These are phyloP conservation scores for Taiwanofungus camphoratus DNA, from an alignment of 1,284 basidiomycete species.

Conservation along the genomic window DNA sequence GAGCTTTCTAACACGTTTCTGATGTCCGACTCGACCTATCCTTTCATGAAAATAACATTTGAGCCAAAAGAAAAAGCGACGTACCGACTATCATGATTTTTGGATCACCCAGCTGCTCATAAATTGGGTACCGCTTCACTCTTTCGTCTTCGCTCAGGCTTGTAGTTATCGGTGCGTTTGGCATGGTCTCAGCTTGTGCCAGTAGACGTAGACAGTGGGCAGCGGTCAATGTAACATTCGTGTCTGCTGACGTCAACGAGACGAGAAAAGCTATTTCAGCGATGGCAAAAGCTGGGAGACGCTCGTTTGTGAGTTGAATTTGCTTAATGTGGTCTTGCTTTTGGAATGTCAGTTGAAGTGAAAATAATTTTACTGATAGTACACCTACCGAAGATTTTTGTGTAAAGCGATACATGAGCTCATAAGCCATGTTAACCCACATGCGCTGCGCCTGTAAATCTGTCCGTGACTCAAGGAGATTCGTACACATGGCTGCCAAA, in stretches of 20 bases:
- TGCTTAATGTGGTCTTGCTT: conserved; percentile 37
- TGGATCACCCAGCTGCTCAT: conserved; percentile 74
- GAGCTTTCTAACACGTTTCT: conserved; percentile 74
- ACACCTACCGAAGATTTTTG: conserved; percentile 41
- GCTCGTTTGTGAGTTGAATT: conserved; percentile 43
- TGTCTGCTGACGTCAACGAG: conserved; percentile 62
- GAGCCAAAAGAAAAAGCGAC: conserved; percentile 21
- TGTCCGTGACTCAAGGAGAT: conserved; percentile 50
- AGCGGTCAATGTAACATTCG: conserved; percentile 58
- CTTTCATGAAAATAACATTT: conserved; percentile 1
- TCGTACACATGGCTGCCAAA: conserved; percentile 50
- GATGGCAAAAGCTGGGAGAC: conserved; percentile 57
- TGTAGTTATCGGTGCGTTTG: conserved; percentile 44
- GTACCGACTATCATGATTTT: conserved; percentile 61
- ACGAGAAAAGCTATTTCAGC: conserved; percentile 69
- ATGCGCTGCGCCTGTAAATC: conserved; percentile 59
- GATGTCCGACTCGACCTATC: conserved; percentile 65
- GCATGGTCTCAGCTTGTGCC: conserved; percentile 57
- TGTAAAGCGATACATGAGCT: conserved; percentile 52
- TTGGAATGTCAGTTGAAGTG: conserved; percentile 18
- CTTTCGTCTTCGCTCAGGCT: conserved; percentile 53
- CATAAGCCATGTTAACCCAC: conserved; percentile 58
- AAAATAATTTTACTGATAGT: background rate
- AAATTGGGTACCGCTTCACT: conserved; percentile 63
- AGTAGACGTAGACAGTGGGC: conserved; percentile 63